These are phyloP conservation scores for Cercospora canescens DNA, from an alignment of 2,329 filamentous ascomycete species.

Conservation along the genomic window DNA sequence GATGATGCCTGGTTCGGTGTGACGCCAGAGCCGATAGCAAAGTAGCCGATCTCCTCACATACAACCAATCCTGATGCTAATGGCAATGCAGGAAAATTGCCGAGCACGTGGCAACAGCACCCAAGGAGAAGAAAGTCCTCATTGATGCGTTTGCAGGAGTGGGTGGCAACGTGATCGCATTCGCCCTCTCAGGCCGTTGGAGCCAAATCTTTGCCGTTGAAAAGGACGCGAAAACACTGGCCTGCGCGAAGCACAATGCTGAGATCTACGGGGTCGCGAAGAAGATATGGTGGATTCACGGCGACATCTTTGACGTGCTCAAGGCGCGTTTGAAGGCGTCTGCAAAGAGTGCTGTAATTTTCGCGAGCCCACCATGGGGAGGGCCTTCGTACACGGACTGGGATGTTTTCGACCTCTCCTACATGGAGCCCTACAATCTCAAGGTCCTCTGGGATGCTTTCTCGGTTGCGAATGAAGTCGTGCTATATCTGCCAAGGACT, in stretches of 20 bases:
- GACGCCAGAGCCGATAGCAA: constrained; percentile 87
- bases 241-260: constrained; percentile 92
- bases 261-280: constrained; percentile 76
- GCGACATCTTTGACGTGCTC: constrained; percentile 80
- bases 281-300: constrained; percentile 81
- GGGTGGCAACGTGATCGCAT: constrained; percentile 93
- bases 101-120: constrained; percentile 62
- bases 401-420: constrained; percentile 76
- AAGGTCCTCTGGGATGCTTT: constrained; percentile 64
- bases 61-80: background rate
- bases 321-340: constrained; percentile 51
- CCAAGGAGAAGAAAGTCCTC: constrained; percentile 62
- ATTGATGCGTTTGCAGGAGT: constrained; percentile 90
- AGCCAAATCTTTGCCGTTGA: constrained; percentile 85
- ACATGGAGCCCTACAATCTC: constrained; percentile 86
- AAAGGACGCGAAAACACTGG: constrained; percentile 74
- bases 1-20: constrained; percentile 96
- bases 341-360: constrained; percentile 59
- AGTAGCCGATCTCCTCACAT: constrained; percentile 53
- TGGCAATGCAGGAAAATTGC: constrained; percentile 70
- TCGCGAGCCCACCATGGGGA: constrained; percentile 74
- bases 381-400: constrained; percentile 65
- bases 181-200: constrained; percentile 79
- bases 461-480: constrained; percentile 55
- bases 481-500: constrained; percentile 82